Base-by-base conservation (phyloP, 345 rosid species). In the Salix purpurea region DNA sequence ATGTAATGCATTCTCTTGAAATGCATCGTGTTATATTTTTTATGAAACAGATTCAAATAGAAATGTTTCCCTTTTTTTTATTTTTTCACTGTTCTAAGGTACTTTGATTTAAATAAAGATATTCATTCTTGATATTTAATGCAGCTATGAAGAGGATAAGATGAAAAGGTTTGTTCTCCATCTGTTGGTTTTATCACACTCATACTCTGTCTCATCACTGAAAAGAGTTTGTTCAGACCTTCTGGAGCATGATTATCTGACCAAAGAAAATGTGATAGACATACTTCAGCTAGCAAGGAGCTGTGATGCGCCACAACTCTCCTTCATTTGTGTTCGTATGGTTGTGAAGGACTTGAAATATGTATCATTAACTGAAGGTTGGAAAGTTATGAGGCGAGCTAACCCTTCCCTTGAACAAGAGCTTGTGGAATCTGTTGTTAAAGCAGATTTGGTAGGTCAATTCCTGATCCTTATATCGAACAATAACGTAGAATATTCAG, bases 331-430 rank as follows among this genome's bases (percentile, higher is more conserved):
- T 75, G 67, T 87, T 26, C 90, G 87, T 34, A 86, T 86, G 91
- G 79, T 91, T 60, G 83, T 92, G 65, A 91, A 85, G 81, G 91
- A 93, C 86, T 91, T 91, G 82, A 89, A 89, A 85, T 78, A 90
- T 76, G 72, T 93, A 75, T 88, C 93, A 72, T 77, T 81, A 44
- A 90, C 96, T 40, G 97, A 96, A 54, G 97, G 93, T 65, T 92
- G 98, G 99, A 90, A 85, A 77, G 91, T 88, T 64, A 91, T 96
- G 98, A 89, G 61, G 84, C 80, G 74, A 44, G 80, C 83, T 67
- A 83, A 90, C 83, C 94, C 93, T 76, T 83, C 85, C 7, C 93
- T 96, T 19, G 98, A 96, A 71, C 92, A 88, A 75, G 97, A 91
- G 83, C 89, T 96, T 75, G 78, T 91, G 60, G 97, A 91, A 83